Base-by-base conservation (phyloP, 305 asterid species). In the Caryopteris hybrid region DNA sequence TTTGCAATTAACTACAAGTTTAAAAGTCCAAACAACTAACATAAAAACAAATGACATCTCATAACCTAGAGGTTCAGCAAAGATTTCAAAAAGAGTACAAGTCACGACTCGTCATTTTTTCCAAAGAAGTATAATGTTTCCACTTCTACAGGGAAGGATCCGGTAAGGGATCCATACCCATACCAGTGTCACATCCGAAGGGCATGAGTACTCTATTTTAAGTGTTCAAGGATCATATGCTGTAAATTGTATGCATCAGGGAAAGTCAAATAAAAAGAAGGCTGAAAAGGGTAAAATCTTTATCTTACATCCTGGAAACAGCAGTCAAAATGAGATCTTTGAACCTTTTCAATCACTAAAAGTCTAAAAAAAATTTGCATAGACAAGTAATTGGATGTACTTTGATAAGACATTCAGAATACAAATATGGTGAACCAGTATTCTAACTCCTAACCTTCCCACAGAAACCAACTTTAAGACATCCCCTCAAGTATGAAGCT, bases 241-340 rank as follows among this genome's bases (percentile, higher is more conserved):
- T 66, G 53, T 56, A 61, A 16, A 61, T 42, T 55, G 66, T 66
- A 72, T 68, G 29, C 39, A 17, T 39, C 57, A 68, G 66, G 46
- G 20, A 11, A 56, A 57, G 52, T 42, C 46, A 23, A 6, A n/a
- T 42, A 54, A 10, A 45, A 39, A 41, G 41, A 38, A 61, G 63
- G 43, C n/a, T 60, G 23, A 27, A 8, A 42, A 50, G 50, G 50
- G 39, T 3, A 21, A 46, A 5, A 57, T 33, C 39, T 31, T 14
- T 18, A 16, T 50, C 47, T 16, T 48, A 69, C 29, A 47, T 66
- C 66, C 57, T 52, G 17, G 65, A 58, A 78, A 14, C 52, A 53
- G 54, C 42, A n/a, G 39, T 48, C 29, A 23, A 36, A 21, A 4
- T 25, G 18, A 16, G 29, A 34, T 21, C 12, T 47, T 14, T 50